These are phyloP conservation scores for Agapanthus africanus DNA, from an alignment of 106 monocot species.

Conservation along the genomic window DNA sequence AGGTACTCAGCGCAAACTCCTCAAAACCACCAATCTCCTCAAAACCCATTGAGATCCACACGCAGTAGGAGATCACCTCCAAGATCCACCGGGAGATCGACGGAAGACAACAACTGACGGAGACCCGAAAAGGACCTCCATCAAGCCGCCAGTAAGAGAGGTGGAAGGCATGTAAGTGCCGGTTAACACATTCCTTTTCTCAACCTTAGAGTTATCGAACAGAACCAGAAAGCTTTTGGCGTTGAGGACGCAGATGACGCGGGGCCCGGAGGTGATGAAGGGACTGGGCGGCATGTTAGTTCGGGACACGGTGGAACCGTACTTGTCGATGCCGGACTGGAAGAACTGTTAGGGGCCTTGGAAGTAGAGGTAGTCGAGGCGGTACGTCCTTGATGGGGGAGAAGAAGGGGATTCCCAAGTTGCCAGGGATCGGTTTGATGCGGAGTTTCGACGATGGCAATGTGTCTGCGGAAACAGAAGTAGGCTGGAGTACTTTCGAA, in stretches of 20 bases:
- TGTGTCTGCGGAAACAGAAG: too few relatives aligned
- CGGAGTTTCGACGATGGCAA: too few relatives aligned
- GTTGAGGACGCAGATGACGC: conserved; percentile 47
- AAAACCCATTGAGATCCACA: too few relatives aligned
- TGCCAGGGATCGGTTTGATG: conserved; percentile 26
- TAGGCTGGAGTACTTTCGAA: too few relatives aligned
- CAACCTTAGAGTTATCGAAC: conserved; percentile 51
- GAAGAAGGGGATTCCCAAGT: conserved; percentile 40
- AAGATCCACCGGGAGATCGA: too few relatives aligned
- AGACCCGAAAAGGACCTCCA: too few relatives aligned
- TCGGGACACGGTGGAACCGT: conserved; percentile 50
- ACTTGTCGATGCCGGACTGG: conserved; percentile 14
- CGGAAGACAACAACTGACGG: too few relatives aligned
- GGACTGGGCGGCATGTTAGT: conserved; percentile 49
- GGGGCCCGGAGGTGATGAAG: conserved; percentile 24
- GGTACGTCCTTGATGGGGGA: conserved; percentile 33
- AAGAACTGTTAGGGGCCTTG: conserved; percentile 41
- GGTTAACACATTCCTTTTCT: conserved; percentile 43
- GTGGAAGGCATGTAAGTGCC: conserved; percentile 48
- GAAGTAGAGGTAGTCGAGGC: conserved; percentile 48
- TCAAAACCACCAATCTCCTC: too few relatives aligned
- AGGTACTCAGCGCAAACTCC: too few relatives aligned
- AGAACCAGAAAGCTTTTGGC: conserved; percentile 43
- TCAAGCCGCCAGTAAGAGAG: conserved; percentile 38
- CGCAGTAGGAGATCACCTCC: too few relatives aligned